These are phyloP conservation scores for Bolboschoenoplectus hybrid DNA, from an alignment of 202 grass and related monocot genomes.

Conservation along the genomic window DNA sequence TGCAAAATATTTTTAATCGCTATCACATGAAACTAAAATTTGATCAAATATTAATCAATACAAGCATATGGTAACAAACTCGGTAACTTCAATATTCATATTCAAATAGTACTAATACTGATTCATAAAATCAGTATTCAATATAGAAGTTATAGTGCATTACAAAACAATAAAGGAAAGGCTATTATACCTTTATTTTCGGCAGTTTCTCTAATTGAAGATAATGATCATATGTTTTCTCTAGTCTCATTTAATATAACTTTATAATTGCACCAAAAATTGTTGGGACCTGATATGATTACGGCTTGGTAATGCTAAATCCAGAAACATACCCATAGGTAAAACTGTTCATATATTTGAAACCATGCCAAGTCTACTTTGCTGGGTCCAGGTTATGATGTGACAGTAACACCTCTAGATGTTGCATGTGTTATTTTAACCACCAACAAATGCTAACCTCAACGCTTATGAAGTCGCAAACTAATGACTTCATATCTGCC, in stretches of 20 bases:
- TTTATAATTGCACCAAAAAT: no score
- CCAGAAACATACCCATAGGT: no score
- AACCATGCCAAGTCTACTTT: background rate
- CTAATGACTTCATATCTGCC: background rate
- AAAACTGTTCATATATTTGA: no score
- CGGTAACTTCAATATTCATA: background rate
- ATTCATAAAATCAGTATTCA: background rate
- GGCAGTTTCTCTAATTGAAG: background rate
- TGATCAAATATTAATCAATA: background rate
- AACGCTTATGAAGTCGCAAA: background rate
- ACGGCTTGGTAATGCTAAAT: background rate
- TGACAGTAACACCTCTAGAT: background rate
- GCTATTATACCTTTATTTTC: background rate
- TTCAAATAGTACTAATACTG: background rate
- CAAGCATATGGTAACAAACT: background rate
- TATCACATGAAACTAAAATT: background rate
- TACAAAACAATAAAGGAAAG: background rate
- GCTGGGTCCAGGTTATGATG: background rate
- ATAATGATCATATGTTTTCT: background rate
- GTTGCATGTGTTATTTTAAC: background rate
- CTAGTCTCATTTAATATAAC: no score
- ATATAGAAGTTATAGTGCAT: background rate
- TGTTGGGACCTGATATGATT: background rate
- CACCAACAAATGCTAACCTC: background rate
- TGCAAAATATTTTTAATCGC: background rate